Percentiles rank a stretch among this genome's conserved stretches.
phyloP scores from a whole-genome alignment of 495 filamentous ascomycete species.

The Tuber brumale region DNA sequence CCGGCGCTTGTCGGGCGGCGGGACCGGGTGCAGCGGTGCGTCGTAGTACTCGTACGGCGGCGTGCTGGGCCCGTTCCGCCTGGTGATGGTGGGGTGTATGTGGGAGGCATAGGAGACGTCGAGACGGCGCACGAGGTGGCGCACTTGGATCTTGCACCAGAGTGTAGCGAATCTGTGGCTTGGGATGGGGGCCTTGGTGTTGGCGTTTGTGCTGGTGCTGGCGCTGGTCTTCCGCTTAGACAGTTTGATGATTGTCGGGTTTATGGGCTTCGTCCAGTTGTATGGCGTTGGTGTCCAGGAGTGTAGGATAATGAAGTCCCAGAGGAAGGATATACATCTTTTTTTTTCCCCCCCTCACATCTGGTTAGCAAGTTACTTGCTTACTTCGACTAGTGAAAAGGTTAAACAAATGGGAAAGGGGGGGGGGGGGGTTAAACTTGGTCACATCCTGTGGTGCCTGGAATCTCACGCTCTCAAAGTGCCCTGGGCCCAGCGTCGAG shows the following conservation, averaged over 20 bases:
- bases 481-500: background rate
- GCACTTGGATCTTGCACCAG: background rate
- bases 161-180: background rate
- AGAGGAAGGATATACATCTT: background rate
- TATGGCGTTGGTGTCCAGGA: background rate
- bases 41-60: background rate
- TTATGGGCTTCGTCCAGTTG: background rate
- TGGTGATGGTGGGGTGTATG: background rate
- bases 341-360: background rate
- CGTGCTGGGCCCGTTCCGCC: background rate
- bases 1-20: background rate
- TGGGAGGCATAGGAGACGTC: background rate
- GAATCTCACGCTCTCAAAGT: background rate
- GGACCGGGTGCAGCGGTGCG: background rate
- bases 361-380: background rate
- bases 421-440: background rate
- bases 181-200: background rate
- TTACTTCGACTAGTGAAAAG: background rate
- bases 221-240: background rate
- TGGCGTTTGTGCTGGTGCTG: background rate
- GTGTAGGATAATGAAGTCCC: background rate
- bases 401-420: background rate
- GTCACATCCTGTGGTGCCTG: background rate
- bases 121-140: background rate
- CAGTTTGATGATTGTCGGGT: background rate